Evolutionary conservation across 83 land plant species (phyloP), one percentile per base, ranked within the genome.

Genomic region (Thuja plicata): DNA sequence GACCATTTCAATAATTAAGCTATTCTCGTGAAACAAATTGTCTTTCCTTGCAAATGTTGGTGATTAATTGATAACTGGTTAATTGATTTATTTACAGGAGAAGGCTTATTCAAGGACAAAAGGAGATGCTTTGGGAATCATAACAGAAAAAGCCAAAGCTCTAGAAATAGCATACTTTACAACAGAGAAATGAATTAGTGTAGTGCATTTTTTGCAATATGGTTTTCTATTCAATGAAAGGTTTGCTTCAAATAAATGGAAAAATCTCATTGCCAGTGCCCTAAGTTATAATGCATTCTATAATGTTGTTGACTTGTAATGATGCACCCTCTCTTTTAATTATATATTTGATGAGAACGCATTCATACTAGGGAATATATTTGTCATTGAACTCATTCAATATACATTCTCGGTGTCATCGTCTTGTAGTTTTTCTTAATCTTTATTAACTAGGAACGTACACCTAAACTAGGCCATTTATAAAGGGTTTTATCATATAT

Each of bases 61-160:
- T 27, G 32, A 83, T 83, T 83, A 8, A 83, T 45, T 45, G n/a
- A 45, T 46, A 46, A 27, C 30, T 83, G 85, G 46, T 45, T 83
- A 24, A n/a, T 30, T 30, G 0, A 83, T 83, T 46, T 83, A n/a
- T 83, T 83, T 83, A 46, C 85, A 83, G 85, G 85, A 83, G 34
- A 83, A 83, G 55, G 85, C 85, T 38, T n/a, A 82, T 46, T 82
- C 85, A 82, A 46, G 30, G 54, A 21, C 46, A 32, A 24, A 41
- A 46, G 85, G 54, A 46, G 85, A 82, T 50, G 12, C 85, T 2
- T 46, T n/a, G 32, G 52, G 30, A 46, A 82, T 82, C 24, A 54
- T 12, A 43, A 17, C 54, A n/a, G 54, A 3, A 45, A 82, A 82
- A 82, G 85, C 85, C 54, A 82, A 27, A n/a, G 54, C 85, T 82